Conservation (phyloP, 805 yeast genomes). For the Ogataea kodamae region DNA sequence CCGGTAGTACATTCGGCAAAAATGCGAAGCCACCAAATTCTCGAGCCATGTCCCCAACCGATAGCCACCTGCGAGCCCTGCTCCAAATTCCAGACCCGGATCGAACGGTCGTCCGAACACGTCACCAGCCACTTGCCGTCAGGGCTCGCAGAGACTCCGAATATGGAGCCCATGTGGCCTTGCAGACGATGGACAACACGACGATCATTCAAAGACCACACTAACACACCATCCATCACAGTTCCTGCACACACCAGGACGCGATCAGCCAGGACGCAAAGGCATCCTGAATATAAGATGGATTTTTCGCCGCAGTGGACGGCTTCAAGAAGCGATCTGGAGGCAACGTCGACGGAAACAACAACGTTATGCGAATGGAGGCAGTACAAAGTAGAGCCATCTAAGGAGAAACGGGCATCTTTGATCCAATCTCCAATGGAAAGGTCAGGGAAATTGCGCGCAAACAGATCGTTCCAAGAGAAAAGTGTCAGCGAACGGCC, state of each 20-base stretch:
- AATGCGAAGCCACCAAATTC: conserved; percentile 83
- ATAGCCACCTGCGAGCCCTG: conserved; percentile 60
- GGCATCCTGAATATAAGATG: conserved; percentile 82
- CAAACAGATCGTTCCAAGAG: conserved; percentile 30
- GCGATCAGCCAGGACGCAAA: conserved; percentile 42
- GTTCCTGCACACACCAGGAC: conserved; percentile 83
- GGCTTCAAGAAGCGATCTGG: conserved; percentile 28
- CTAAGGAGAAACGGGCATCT: conserved; percentile 47
- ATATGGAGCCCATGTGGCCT: conserved; percentile 90
- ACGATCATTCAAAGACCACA: conserved; percentile 60
- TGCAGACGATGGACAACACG: conserved; percentile 51
- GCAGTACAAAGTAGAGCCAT: conserved; percentile 41
- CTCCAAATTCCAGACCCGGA: conserved; percentile 65
- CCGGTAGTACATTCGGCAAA: conserved; percentile 32
- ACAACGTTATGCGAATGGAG: conserved; percentile 81
- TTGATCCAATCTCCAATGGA: conserved; percentile 79
- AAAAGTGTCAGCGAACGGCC: conserved; percentile 61
- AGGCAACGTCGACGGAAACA: conserved; percentile 33
- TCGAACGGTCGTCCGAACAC: conserved; percentile 93
- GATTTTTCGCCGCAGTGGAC: conserved; percentile 65
- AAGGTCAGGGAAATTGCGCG: conserved; percentile 36
- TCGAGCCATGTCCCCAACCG: conserved; percentile 96
- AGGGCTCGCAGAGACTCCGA: conserved; percentile 64
- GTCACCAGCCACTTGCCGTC: conserved; percentile 58
- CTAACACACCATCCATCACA: conserved; percentile 79